phyloP scores from a whole-genome alignment of 768 basidiomycete species.

The Neoboletus subvelutipes region DNA sequence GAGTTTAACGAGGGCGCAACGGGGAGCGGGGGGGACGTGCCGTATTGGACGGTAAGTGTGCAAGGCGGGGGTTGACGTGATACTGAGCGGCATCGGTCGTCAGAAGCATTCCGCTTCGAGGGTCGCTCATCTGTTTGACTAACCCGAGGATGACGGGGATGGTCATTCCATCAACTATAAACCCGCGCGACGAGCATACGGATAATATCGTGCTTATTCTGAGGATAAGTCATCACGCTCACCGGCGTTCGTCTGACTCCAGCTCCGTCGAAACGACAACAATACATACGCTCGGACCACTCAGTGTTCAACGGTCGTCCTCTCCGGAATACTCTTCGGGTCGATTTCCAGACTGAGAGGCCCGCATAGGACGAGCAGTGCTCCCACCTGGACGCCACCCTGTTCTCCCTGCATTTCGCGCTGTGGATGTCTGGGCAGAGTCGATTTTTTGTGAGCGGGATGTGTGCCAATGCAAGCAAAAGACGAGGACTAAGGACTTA shows the following conservation, averaged over 20 bases:
- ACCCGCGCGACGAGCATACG: not conserved
- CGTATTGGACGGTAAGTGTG: slow-evolving; percentile 64
- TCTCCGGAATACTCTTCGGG: slow-evolving; percentile 37
- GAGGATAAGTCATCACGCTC: too few species aligned
- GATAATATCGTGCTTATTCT: not conserved
- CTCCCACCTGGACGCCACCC: slow-evolving; percentile 75
- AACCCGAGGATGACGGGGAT: not conserved
- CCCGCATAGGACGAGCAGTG: slow-evolving; percentile 60
- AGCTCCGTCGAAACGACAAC: too few species aligned
- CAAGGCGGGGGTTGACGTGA: not conserved
- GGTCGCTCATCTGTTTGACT: slow-evolving; percentile 28
- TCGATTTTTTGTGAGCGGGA: too few species aligned
- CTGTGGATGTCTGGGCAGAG: not conserved
- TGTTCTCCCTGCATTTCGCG: slow-evolving; percentile 59
- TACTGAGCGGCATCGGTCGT: not conserved
- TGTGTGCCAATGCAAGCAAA: too few species aligned
- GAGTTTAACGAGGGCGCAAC: slow-evolving; percentile 68
- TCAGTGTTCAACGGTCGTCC: slow-evolving; percentile 42
- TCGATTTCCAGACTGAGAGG: slow-evolving; percentile 51
- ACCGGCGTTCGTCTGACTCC: not conserved
- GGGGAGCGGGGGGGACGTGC: slow-evolving; percentile 64
- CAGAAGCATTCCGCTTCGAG: slow-evolving; percentile 72
- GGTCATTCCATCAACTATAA: not conserved
- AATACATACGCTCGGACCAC: not conserved
- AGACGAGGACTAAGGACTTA: too few species aligned